A percentile compares a stretch with the other conserved stretches of the same genome.
These are phyloP conservation scores for Rhypophila decipiens DNA, from an alignment of 495 filamentous ascomycete genomes.

Conservation along the genomic window DNA sequence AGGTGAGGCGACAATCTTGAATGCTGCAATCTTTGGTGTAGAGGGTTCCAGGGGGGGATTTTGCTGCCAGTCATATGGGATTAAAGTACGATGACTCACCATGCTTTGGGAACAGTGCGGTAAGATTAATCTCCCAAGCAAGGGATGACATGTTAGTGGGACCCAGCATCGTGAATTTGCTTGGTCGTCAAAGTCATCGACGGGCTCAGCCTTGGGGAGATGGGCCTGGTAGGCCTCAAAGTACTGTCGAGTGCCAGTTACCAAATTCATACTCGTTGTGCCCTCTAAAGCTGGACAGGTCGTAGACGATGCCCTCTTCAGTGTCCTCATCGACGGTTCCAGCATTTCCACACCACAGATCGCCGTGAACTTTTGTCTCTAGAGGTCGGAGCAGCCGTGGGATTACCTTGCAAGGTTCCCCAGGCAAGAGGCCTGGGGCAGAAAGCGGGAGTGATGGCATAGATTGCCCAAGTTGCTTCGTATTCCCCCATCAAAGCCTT, in stretches of 20 bases:
- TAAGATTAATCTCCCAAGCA: no score
- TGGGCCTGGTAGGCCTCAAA: constrained; percentile 15
- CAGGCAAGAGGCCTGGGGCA: constrained; percentile 23
- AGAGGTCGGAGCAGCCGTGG: constrained; percentile 35
- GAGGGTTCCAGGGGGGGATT: no score
- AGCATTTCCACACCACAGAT: constrained; percentile 44
- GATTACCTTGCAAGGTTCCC: constrained; percentile 28
- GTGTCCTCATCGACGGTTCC: constrained; percentile 24
- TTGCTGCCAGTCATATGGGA: no score
- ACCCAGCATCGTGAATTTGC: no score
- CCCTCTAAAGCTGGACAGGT: constrained; percentile 40
- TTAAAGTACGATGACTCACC: no score
- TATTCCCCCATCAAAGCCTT: constrained; percentile 25
- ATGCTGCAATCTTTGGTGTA: no score
- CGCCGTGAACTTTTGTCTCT: constrained; percentile 45
- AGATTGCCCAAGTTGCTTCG: constrained; percentile 20
- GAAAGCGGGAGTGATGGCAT: constrained; percentile 21
- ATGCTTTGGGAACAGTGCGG: no score
- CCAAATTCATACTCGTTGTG: constrained; percentile 43
- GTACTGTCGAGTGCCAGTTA: constrained; percentile 15
- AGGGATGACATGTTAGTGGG: no score
- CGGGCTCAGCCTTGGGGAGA: constrained; percentile 11
- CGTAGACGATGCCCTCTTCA: constrained; percentile 39
- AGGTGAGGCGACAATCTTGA: no score
- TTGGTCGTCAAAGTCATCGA: constrained; percentile 18